Evolutionary conservation across 2,329 filamentous ascomycete genomes (phyloP), one percentile per base, ranked within the genome.

Genomic region (Incumbomyces lentus): DNA sequence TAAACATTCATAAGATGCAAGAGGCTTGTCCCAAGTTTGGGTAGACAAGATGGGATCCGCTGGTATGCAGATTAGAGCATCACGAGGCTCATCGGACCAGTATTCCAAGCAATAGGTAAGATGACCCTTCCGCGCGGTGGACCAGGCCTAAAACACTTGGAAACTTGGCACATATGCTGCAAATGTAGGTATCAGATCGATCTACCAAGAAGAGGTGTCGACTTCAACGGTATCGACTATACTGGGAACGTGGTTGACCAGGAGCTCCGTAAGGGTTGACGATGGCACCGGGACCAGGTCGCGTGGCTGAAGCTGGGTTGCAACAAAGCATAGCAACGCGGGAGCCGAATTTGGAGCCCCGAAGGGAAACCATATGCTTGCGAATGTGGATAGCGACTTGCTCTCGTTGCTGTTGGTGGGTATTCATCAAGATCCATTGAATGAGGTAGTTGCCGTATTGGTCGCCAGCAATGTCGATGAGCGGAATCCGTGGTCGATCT

Each of bases 381-480:
- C 87, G 84, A 59, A 98, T 94, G 62, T 98, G 92, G 47, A 81
- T 82, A 40, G 89, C 88, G 54, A 98, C 92, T 54, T 94, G 73
- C 62, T 98, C 93, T 49, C 88, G 86, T 63, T 96, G 92, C 63
- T 93, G 87, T 46, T 84, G 73, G 48, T 82, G 80, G 51, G 87
- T 84, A 63, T 95, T 86, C 58, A 87, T 89, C 60, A 98, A 74
- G 60, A 98, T 92, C 78, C 93, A 95, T 66, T 98, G 92, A 53
- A 98, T 86, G 53, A 98, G 76, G 61, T 98, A 98, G 69, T 98
- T 98, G 58, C 92, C 92, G 62, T 96, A 98, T 65, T 98, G 93
- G 63, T 98, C 93, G 60, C 92, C 93, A 53, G 92, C 86, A 79
- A 76, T 96, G 62, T 98, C 90, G 63, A 98, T 96, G 58, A 98